Evolutionary conservation across 305 asterid genomes (phyloP), one percentile per base, ranked within the genome.

Genomic region (Fraxinus baroniana): DNA sequence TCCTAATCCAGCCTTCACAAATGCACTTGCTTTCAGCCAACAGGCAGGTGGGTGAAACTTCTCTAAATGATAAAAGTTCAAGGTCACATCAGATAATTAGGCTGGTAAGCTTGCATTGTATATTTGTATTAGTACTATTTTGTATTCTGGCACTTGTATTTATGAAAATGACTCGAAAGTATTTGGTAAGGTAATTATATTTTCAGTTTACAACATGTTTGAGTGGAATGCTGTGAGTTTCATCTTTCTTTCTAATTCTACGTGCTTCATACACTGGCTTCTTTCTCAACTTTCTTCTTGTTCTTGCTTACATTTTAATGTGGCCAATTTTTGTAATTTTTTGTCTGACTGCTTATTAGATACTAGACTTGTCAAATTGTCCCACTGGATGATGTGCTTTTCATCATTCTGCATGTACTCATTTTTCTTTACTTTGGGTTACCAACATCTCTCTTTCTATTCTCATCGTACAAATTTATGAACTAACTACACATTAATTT

Each of bases 81-180:
- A 93, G 99, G 87, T 95, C 99, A 71, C 99, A 96, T 86, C 99
- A 96, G 93, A 94, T 96, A 83, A 92, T 96, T 77, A 88, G 93
- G 89, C 95, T 96, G 94, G 99, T 95, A 90, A 75, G 91, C 83
- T 52, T 71, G 36, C 71, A 17, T 74, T 74, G 76, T 77, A 73
- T 76, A 28, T 28, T 28, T 28, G 30, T 28, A 28, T 28, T 49
- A 28, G 9, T 18, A 13, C 22, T 17, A 28, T 37, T 68, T 83
- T 28, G 7, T 24, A 78, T 83, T 30, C 57, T 33, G 80, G 15
- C n/a, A 24, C 4, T 39, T 37, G 60, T 74, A 15, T 39, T 76
- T n/a, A 20, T 17, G 10, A 76, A 76, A 55, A 74, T 75, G 36
- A 60, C 3, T 70, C 7, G 0, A 5, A 3, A 28, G 18, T 70